Base-by-base conservation (phyloP, 768 basidiomycete species). In the Pleurotus platypus region DNA sequence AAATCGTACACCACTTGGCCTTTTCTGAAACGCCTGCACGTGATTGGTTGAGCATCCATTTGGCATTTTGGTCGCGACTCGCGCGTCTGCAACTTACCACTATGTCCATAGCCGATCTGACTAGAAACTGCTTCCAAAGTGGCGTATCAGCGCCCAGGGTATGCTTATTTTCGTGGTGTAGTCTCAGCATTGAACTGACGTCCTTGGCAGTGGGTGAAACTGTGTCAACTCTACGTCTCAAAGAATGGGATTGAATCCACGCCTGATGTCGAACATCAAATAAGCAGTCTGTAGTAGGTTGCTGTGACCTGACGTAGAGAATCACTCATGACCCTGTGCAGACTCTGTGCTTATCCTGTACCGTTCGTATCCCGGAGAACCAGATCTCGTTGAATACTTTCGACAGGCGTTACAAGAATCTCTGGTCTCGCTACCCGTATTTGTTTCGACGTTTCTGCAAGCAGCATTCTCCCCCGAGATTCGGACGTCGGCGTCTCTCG, bases 111-210 rank as follows among this genome's bases (percentile, higher is more conserved):
- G 78, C 78, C 38, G 87, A 82, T 57, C 70, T 92, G 46, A 88
- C 89, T 13, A 76, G 86, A 57, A 90, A 90, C 67, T 81, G 85
- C 39, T 90, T 89, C 59, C 85, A 89, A 63, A 82, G 79, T 64
- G 89, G 89, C 5, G 69, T 90, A 16, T 75, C 85, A 48, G 73
- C 89, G 18, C 59, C 68, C 13, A 89, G 89, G 75, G 89, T 88
- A 63, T 64, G 78, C 37, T 54, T 18, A 2, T 53, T n/a, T 24
- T 27, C 30, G 22, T 35, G 18, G 37, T 27, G 37, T 53, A 35
- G 9, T 8, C 8, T 9, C 3, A 35, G 8, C 11, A 1, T 35
- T 35, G 8, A 9, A 35, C 30, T 35, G 30, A 35, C 30, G 30
- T 11, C 30, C 30, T 35, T 35, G 20, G 49, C 59, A 90, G 90